phyloP scores from a whole-genome alignment of 108 stramenopile species.

The Fistulifera pelliculosa region DNA sequence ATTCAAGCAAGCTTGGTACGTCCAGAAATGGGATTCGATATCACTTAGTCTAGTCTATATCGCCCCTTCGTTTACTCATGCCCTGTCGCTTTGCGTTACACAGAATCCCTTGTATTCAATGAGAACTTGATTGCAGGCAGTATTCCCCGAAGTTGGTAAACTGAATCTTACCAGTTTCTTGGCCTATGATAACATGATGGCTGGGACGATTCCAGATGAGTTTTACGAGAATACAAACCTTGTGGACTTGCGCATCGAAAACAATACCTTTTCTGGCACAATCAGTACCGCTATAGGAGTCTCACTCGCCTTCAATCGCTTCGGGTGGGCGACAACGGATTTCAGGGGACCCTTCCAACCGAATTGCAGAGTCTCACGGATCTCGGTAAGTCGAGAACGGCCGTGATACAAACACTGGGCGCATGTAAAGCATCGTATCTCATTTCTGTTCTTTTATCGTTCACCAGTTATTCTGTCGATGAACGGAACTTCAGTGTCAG shows the following conservation, averaged over 20 bases:
- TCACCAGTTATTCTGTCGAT: slow-evolving; percentile 17
- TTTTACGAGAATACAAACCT: background rate
- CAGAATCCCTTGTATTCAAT: background rate
- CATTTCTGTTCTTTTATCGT: too few species aligned
- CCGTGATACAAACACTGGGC: too few species aligned
- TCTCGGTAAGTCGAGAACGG: too few species aligned
- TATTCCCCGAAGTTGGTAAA: background rate
- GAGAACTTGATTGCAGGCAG: background rate
- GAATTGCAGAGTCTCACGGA: too few species aligned
- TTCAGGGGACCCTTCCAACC: background rate
- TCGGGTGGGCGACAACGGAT: slow-evolving; percentile 4
- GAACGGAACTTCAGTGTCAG: slow-evolving; percentile 29
- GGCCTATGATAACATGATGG: background rate
- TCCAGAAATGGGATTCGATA: too few species aligned
- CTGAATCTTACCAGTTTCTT: background rate
- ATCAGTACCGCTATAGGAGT: background rate
- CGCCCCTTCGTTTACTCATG: background rate
- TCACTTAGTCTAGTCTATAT: background rate
- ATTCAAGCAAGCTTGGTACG: slow-evolving; percentile 11
- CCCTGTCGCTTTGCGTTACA: background rate
- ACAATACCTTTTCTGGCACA: background rate
- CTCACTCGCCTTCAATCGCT: background rate
- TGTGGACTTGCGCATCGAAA: background rate
- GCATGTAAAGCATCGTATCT: too few species aligned
- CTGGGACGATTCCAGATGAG: background rate